Percentiles rank a stretch among this genome's conserved stretches.
These are phyloP conservation scores for Solanum etuberosum DNA, from an alignment of 257 asterid species.

Conservation along the genomic window DNA sequence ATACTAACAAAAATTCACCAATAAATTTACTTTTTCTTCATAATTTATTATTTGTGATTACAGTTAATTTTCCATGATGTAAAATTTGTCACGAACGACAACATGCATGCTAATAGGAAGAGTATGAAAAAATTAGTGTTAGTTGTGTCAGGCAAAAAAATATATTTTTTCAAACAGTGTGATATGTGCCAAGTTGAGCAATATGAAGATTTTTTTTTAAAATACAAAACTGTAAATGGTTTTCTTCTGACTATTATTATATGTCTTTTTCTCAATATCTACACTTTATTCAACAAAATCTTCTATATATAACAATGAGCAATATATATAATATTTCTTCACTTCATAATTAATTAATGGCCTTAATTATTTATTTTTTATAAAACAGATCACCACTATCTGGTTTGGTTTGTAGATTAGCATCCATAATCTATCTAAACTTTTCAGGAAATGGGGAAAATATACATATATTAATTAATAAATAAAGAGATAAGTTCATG, in stretches of 20 bases:
- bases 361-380: not conserved
- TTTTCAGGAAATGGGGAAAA: not conserved
- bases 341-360: not conserved
- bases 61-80: not conserved
- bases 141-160: not conserved
- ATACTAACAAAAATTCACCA: not conserved
- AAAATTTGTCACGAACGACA: not conserved
- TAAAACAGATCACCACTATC: not conserved
- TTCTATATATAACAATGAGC: not conserved
- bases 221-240: not conserved
- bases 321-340: not conserved
- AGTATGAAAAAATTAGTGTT: not conserved
- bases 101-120: not conserved
- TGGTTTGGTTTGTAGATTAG: not conserved
- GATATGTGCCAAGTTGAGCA: not conserved
- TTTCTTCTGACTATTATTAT: not conserved
- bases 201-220: not conserved
- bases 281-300: not conserved
- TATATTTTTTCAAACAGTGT: not conserved
- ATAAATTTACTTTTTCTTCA: not conserved
- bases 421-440: not conserved
- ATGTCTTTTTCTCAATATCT: not conserved
- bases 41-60: not conserved
- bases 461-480: not conserved
- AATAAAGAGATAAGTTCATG: not conserved